A percentile compares a stretch with the other conserved stretches of the same genome.
These are phyloP conservation scores for Picochlorum sp. DNA, from an alignment of 139 green algal genomes.

Conservation along the genomic window DNA sequence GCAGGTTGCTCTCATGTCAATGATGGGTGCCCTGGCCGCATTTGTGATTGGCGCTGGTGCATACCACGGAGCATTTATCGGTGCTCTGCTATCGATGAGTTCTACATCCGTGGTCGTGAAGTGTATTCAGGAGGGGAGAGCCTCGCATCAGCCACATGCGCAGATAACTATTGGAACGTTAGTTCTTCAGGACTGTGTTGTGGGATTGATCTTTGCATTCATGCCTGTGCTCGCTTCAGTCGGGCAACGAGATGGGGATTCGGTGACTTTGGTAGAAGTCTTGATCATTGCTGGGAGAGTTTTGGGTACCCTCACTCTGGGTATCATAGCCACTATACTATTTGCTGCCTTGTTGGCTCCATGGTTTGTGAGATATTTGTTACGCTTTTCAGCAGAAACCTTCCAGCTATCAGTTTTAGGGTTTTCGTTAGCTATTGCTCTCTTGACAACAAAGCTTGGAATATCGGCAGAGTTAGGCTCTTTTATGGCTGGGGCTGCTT, in stretches of 20 bases:
- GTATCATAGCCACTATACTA: constrained; percentile 35
- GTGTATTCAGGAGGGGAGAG: constrained; percentile 51
- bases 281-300: constrained; percentile 13
- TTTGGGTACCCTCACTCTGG: constrained; percentile 28
- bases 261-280: not conserved
- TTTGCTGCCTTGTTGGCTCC: constrained; percentile 55
- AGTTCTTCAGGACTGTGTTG: constrained; percentile 80
- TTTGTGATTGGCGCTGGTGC: constrained; percentile 20
- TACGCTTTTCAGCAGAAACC: constrained; percentile 42
- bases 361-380: constrained; percentile 33
- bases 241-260: not conserved
- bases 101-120: constrained; percentile 84
- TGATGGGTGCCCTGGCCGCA: constrained; percentile 17
- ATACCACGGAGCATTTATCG: constrained; percentile 77
- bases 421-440: constrained; percentile 62
- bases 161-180: constrained; percentile 90
- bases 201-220: constrained; percentile 91
- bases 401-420: constrained; percentile 69
- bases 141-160: constrained; percentile 41
- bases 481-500: constrained; percentile 79
- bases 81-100: constrained; percentile 76
- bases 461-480: constrained; percentile 83
- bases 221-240: constrained; percentile 66
- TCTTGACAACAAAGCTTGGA: constrained; percentile 42
- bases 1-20: constrained; percentile 37